phyloP scores from a whole-genome alignment of 139 green algal genomes.

The Coelastrella sp. region DNA sequence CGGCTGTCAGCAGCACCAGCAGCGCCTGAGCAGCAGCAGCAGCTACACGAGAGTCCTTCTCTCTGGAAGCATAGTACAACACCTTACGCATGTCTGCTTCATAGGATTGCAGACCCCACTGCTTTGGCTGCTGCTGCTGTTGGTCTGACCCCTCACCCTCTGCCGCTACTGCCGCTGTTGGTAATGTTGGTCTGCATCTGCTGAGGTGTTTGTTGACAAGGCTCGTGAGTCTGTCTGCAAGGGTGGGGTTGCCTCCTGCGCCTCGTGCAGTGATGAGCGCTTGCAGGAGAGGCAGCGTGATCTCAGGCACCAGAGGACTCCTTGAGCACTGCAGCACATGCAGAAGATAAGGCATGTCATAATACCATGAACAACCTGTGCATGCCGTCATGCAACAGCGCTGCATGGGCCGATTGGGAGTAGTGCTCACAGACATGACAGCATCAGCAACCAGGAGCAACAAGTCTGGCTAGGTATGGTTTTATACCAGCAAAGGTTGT shows the following conservation, averaged over 20 bases:
- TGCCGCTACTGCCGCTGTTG: neutral
- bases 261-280: constrained; percentile 56
- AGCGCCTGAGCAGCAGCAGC: constrained; percentile 52
- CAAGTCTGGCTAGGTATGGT: too few relatives aligned
- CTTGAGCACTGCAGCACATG: constrained; percentile 49
- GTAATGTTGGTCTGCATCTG: constrained; percentile 43
- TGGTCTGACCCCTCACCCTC: neutral
- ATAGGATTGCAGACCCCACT: neutral
- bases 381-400: neutral
- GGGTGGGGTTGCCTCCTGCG: constrained; percentile 37
- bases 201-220: constrained; percentile 55
- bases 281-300: constrained; percentile 65
- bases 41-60: constrained; percentile 49
- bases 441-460: too few relatives aligned
- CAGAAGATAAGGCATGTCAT: neutral
- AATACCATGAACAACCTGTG: neutral
- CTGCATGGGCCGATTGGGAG: neutral
- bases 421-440: too few relatives aligned
- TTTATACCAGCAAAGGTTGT: too few relatives aligned
- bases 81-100: constrained; percentile 42
- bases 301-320: constrained; percentile 63
- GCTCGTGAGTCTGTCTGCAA: constrained; percentile 67
- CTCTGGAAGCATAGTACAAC: constrained; percentile 69
- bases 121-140: constrained; percentile 27
- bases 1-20: constrained; percentile 50